Conservation (phyloP, 2,329 filamentous ascomycete species). For the Calonectria pauciramosa region DNA sequence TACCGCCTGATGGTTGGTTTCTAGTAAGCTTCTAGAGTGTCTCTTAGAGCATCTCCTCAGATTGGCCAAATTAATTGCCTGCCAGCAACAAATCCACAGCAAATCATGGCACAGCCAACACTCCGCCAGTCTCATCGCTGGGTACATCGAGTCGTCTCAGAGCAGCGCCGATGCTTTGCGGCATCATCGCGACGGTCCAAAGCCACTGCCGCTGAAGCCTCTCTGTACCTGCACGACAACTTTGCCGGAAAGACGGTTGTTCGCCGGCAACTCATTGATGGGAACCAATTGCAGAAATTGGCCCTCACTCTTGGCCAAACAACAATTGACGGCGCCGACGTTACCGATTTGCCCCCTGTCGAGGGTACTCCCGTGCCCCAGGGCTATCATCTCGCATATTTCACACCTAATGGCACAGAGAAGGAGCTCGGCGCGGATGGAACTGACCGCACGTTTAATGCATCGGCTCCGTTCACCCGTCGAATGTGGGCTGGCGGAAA, state of each 20-base stretch:
- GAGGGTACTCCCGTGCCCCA: conserved; percentile 66
- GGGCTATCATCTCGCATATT: conserved; percentile 75
- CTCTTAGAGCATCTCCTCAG: background rate
- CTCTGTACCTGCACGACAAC: conserved; percentile 48
- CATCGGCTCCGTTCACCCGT: conserved; percentile 70
- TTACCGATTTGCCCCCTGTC: conserved; percentile 54
- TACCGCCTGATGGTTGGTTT: background rate
- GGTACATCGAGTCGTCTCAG: conserved; percentile 20
- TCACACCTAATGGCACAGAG: conserved; percentile 70
- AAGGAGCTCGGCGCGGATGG: conserved; percentile 70
- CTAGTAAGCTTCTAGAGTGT: background rate
- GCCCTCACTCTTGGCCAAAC: conserved; percentile 69
- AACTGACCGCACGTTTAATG: conserved; percentile 72
- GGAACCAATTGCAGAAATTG: conserved; percentile 74
- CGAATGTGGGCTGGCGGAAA: conserved; percentile 78
- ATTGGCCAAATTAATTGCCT: background rate
- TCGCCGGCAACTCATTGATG: conserved; percentile 67
- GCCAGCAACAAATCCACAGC: background rate
- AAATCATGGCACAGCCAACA: background rate
- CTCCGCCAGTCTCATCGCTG: conserved; percentile 23
- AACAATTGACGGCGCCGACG: conserved; percentile 54
- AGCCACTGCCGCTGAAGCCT: conserved; percentile 47
- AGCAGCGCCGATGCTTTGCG: conserved; percentile 31
- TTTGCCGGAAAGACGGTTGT: conserved; percentile 46
- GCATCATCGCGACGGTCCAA: conserved; percentile 21